Evolutionary conservation across 1,284 basidiomycete species (phyloP).

Genomic region (Sanghuangporus weigelae): DNA sequence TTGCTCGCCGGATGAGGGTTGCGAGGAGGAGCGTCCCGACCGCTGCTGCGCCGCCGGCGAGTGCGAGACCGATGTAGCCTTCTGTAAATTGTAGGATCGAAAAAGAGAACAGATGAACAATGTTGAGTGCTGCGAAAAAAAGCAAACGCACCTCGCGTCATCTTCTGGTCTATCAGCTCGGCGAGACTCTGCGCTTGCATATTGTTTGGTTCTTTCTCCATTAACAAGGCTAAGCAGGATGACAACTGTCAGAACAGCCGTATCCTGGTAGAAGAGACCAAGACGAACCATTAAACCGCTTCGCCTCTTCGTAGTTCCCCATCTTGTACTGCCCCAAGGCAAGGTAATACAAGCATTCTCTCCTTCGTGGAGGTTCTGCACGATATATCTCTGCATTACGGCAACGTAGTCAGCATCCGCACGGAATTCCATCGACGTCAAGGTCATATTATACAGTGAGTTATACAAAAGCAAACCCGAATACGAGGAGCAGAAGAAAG

Average conservation of each 20-base stretch:
- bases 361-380: constrained; percentile 77
- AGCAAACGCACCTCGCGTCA: constrained; percentile 65
- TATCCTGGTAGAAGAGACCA: not conserved
- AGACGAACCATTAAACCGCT: constrained; percentile 82
- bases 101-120: too few species aligned
- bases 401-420: too few species aligned
- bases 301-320: constrained; percentile 91
- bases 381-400: constrained; percentile 82
- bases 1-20: constrained; percentile 79
- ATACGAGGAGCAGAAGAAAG: too few species aligned
- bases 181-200: constrained; percentile 88
- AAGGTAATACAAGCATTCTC: constrained; percentile 97
- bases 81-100: constrained; percentile 60
- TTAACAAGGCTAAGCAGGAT: constrained; percentile 60
- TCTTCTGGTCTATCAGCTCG: constrained; percentile 82
- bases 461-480: too few species aligned
- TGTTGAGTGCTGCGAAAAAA: too few species aligned
- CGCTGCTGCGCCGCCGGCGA: constrained; percentile 87
- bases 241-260: not conserved
- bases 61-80: constrained; percentile 91
- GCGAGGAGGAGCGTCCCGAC: constrained; percentile 80
- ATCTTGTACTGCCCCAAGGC: constrained; percentile 97
- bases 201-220: constrained; percentile 93
- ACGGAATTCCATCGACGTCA: too few species aligned
- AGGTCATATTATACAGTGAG: too few species aligned